Evolutionary conservation across 306 rosid species (phyloP), one percentile per base, ranked within the genome.

Genomic region (Oxytropis ochrocephala): DNA sequence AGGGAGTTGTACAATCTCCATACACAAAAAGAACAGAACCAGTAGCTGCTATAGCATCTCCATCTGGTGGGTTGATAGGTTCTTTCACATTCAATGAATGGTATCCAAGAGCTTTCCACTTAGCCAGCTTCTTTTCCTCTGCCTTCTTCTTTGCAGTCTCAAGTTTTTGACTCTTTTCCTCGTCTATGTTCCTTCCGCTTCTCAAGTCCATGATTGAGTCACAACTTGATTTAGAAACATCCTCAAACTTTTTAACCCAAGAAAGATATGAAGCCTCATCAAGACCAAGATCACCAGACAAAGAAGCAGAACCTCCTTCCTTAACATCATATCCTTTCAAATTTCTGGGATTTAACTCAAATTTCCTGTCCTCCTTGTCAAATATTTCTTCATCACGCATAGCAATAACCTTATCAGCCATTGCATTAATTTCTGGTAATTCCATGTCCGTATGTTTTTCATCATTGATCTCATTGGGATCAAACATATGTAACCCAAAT

Each of bases 1-100:
- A 79, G 21, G 98, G 92, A 17, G 83, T 80, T 47, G 96, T 90
- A 78, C 98, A 94, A 74, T 90, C 97, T 59, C 98, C 97, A 61
- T 85, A 88, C 30, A 94, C 89, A 75, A 85, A 90, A 63, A 82
- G 85, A 78, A 93, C 92, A 76, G 90, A 85, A 69, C 97, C 98
- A 70, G 83, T 65, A 66, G 85, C 94, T 53, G 83, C 82, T 75
- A 71, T 62, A 43, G 57, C 43, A 73, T 80, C 87, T 65, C 59
- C 50, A 65, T 72, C 87, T 36, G 65, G 65, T 68, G 88, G 85
- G 70, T 29, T 59, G 50, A 82, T 61, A 38, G 90, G 82, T 29
- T 85, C 88, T 55, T 79, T 42, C 51, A 90, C 88, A 67, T 78
- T 79, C 74, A 85, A 48, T 14, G 98, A 90, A 67, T 74, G 82